Conservation (phyloP, 2,329 filamentous ascomycete species). For the Sphaceloma murrayae region DNA sequence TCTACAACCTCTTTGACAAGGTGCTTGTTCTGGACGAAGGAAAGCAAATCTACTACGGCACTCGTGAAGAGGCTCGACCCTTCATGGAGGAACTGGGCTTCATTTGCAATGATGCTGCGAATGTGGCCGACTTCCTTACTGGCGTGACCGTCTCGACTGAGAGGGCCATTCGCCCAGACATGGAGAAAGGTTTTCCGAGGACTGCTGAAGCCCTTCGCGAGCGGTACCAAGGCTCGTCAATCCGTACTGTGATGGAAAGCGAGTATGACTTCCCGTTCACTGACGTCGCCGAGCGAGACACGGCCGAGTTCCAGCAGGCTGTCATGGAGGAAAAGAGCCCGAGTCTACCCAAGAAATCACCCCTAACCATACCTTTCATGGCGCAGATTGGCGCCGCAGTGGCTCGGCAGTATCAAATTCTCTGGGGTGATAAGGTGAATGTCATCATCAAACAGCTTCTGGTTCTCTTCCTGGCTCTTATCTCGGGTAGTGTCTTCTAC, state of each 20-base stretch:
- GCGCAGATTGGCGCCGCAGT: slow-evolving; percentile 50
- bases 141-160: slow-evolving; percentile 52
- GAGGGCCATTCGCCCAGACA: slow-evolving; percentile 36
- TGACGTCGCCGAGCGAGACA: slow-evolving; percentile 40
- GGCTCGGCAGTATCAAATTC: slow-evolving; percentile 53
- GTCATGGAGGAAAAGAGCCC: slow-evolving; percentile 48
- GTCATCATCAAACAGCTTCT: slow-evolving; percentile 54
- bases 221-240: slow-evolving; percentile 44
- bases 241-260: slow-evolving; percentile 42
- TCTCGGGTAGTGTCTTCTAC: slow-evolving; percentile 60
- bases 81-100: slow-evolving; percentile 60
- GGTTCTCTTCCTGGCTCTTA: slow-evolving; percentile 50
- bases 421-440: slow-evolving; percentile 55
- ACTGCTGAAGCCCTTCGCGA: slow-evolving; percentile 37
- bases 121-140: slow-evolving; percentile 56
- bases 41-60: slow-evolving; percentile 56
- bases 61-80: slow-evolving; percentile 47
- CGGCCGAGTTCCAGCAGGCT: slow-evolving; percentile 45
- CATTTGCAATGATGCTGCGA: slow-evolving; percentile 51
- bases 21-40: slow-evolving; percentile 59
- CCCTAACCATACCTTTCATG: slow-evolving; percentile 47
- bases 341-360: slow-evolving; percentile 44
- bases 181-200: slow-evolving; percentile 37
- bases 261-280: slow-evolving; percentile 51
- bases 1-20: slow-evolving; percentile 62